These are phyloP conservation scores for Madurella mycetomatis DNA, from an alignment of 2,329 filamentous ascomycete species.

Conservation along the genomic window DNA sequence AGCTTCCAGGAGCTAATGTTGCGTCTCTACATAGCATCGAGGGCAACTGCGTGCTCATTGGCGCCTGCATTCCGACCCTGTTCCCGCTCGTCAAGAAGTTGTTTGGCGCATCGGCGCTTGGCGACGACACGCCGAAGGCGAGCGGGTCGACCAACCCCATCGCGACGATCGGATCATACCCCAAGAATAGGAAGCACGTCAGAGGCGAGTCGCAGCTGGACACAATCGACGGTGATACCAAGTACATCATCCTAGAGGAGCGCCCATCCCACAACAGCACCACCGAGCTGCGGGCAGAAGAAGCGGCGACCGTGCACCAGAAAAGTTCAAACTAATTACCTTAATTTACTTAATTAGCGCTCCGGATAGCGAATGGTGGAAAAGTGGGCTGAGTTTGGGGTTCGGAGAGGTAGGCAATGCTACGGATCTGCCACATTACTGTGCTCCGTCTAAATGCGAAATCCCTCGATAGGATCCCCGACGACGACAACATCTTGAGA, in stretches of 20 bases:
- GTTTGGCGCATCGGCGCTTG: constrained; percentile 15
- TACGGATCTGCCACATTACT: no score
- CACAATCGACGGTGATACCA: constrained; percentile 13
- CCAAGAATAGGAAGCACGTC: constrained; percentile 10
- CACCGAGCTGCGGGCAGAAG: constrained; percentile 6
- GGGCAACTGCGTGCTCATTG: constrained; percentile 26
- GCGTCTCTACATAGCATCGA: constrained; percentile 21
- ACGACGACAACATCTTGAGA: no score
- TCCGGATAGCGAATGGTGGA: not conserved
- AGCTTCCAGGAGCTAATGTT: not conserved
- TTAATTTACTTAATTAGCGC: no score
- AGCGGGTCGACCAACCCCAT: constrained; percentile 2
- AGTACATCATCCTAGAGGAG: constrained; percentile 17
- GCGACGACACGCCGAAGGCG: constrained; percentile 6
- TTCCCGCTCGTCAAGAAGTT: constrained; percentile 25
- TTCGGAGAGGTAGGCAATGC: no score
- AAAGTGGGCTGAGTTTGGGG: no score
- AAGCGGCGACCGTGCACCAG: not conserved
- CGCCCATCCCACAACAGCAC: constrained; percentile 14
- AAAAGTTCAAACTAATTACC: no score
- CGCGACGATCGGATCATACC: constrained; percentile 19
- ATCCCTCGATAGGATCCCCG: no score
- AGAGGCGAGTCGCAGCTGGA: constrained; percentile 12
- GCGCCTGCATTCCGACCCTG: constrained; percentile 26
- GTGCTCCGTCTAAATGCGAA: no score